These are phyloP conservation scores for Agastache rugosa DNA, from an alignment of 257 asterid species.

Conservation along the genomic window DNA sequence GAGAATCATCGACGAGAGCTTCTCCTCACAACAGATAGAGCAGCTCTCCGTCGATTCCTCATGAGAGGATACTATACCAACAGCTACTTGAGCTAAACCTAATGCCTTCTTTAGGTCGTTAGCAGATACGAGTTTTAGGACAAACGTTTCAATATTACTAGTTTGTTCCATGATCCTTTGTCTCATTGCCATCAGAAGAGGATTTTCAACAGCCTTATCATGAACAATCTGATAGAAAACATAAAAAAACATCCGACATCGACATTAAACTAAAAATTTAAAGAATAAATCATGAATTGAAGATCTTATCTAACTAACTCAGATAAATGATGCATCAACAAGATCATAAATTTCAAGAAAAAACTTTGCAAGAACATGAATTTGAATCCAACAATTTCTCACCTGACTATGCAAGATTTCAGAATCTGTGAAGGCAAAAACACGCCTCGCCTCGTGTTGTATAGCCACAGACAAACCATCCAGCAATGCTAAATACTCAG, in stretches of 20 bases:
- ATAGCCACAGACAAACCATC: constrained; percentile 85
- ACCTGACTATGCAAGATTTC: constrained; percentile 76
- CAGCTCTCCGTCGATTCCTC: constrained; percentile 55
- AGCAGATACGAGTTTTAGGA: constrained; percentile 55
- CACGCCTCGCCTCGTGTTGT: constrained; percentile 50
- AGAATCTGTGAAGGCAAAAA: constrained; percentile 78
- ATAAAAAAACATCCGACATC: background rate
- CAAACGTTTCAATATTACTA: constrained; percentile 58
- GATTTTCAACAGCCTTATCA: constrained; percentile 62
- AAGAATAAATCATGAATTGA: background rate
- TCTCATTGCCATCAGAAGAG: constrained; percentile 72
- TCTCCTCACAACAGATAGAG: constrained; percentile 87
- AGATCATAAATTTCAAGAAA: background rate
- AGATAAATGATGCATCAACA: constrained; percentile 13
- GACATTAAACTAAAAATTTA: background rate
- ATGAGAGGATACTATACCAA: constrained; percentile 72
- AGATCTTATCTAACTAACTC: constrained; percentile 2
- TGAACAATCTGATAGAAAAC: constrained; percentile 57
- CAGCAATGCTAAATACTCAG: constrained; percentile 88
- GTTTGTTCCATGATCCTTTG: constrained; percentile 75
- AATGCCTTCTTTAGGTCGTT: constrained; percentile 52
- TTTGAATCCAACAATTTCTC: constrained; percentile 27
- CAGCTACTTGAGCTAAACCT: constrained; percentile 80
- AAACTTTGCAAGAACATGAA: constrained; percentile 7
- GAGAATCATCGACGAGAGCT: constrained; percentile 70